These are phyloP conservation scores for Colletotrichum sp. DNA, from an alignment of 2,329 filamentous ascomycete species.

Conservation along the genomic window DNA sequence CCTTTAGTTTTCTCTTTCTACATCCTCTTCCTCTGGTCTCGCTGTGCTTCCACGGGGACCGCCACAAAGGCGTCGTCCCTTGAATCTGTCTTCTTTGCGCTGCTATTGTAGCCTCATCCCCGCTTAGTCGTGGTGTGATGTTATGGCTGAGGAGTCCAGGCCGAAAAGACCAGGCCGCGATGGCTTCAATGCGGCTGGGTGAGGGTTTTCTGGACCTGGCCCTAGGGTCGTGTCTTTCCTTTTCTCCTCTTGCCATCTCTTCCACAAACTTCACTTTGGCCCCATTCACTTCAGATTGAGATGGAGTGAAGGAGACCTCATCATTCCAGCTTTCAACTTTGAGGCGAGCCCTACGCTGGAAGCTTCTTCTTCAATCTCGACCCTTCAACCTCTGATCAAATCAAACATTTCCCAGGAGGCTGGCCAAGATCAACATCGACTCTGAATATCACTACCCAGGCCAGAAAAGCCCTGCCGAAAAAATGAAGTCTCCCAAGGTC, in stretches of 20 bases:
- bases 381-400: not conserved
- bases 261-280: not conserved
- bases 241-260: not conserved
- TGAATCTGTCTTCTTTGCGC: not conserved
- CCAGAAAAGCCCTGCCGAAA: not conserved
- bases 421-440: not conserved
- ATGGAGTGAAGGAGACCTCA: not conserved
- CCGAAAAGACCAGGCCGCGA: not conserved
- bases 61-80: not conserved
- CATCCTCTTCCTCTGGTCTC: not conserved
- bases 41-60: not conserved
- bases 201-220: not conserved
- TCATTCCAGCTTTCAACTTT: not conserved
- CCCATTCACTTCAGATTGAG: not conserved
- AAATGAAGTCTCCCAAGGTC: slow-evolving; percentile 16
- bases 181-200: not conserved
- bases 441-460: not conserved
- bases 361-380: not conserved
- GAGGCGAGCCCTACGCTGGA: not conserved
- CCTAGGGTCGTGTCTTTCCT: not conserved
- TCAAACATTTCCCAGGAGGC: not conserved
- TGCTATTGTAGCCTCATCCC: not conserved
- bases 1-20: not conserved
- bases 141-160: not conserved
- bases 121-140: not conserved